Evolutionary conservation across 148 eudicot genomes (phyloP).

Genomic region (Rhododendron vialii): DNA sequence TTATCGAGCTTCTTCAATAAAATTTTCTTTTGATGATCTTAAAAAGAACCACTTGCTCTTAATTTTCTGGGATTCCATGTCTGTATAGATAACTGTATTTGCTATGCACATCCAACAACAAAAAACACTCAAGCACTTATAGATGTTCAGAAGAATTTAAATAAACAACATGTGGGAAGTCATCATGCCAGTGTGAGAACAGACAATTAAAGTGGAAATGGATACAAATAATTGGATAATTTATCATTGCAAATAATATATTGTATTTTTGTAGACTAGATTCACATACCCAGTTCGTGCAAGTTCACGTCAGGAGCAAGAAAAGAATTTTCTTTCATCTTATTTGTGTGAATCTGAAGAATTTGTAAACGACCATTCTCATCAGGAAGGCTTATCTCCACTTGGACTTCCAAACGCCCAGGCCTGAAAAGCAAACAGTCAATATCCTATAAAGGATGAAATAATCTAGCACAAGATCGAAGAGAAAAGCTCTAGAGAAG

Average conservation of each 20-base stretch:
- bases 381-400: slow-evolving; percentile 98
- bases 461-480: background rate
- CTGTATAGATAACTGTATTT: background rate
- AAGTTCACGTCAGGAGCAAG: slow-evolving; percentile 85
- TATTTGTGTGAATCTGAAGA: slow-evolving; percentile 92
- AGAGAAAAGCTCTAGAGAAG: background rate
- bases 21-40: too few species aligned
- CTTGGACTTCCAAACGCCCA: slow-evolving; percentile 98
- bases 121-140: background rate
- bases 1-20: too few species aligned
- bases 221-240: background rate
- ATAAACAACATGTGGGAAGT: background rate
- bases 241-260: background rate
- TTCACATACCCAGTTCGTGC: slow-evolving; percentile 70
- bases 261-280: too few species aligned
- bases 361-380: slow-evolving; percentile 94
- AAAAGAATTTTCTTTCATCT: slow-evolving; percentile 97
- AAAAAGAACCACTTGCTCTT: background rate
- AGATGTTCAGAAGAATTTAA: background rate
- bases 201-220: background rate
- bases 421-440: slow-evolving; percentile 51
- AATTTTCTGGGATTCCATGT: background rate
- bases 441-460: background rate
- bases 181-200: background rate
- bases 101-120: background rate